These are phyloP conservation scores for Apiospora saccharicola DNA, from an alignment of 2,329 filamentous ascomycete species.

Conservation along the genomic window DNA sequence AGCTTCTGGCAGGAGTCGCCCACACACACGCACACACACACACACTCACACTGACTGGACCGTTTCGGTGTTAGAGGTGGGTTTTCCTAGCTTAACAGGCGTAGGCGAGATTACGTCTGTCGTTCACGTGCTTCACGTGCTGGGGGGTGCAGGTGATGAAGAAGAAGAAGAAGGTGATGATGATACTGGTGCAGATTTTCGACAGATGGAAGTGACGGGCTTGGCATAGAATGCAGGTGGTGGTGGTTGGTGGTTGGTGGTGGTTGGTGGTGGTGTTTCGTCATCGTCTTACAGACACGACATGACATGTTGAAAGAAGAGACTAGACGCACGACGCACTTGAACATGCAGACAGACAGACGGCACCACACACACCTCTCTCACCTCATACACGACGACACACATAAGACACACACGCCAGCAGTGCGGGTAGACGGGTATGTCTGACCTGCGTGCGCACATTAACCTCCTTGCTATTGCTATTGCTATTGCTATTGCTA, in stretches of 20 bases:
- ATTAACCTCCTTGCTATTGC: neutral
- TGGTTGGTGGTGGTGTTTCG: conserved; percentile 16
- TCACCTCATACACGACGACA: too few species aligned
- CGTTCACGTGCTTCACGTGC: neutral
- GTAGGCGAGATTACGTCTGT: neutral
- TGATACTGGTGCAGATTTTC: neutral
- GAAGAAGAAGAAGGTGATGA: neutral
- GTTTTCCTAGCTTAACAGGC: neutral
- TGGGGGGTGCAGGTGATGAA: neutral
- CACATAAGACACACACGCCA: neutral
- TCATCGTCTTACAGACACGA: conserved; percentile 12
- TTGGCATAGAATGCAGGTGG: conserved; percentile 8
- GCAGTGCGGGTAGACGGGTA: neutral
- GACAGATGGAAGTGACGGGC: conserved; percentile 6
- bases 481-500: neutral
- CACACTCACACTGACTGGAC: neutral
- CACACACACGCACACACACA: neutral
- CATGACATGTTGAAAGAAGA: neutral
- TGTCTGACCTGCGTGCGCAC: neutral
- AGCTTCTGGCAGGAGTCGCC: neutral
- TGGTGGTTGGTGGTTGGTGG: too few species aligned
- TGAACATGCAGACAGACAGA: neutral
- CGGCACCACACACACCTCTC: neutral
- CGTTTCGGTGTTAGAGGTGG: neutral
- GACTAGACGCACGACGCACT: neutral